Percentiles rank a stretch among this genome's conserved stretches.
These are phyloP conservation scores for Arthrinium phaeospermum DNA, from an alignment of 2,329 filamentous ascomycete species.

Conservation along the genomic window DNA sequence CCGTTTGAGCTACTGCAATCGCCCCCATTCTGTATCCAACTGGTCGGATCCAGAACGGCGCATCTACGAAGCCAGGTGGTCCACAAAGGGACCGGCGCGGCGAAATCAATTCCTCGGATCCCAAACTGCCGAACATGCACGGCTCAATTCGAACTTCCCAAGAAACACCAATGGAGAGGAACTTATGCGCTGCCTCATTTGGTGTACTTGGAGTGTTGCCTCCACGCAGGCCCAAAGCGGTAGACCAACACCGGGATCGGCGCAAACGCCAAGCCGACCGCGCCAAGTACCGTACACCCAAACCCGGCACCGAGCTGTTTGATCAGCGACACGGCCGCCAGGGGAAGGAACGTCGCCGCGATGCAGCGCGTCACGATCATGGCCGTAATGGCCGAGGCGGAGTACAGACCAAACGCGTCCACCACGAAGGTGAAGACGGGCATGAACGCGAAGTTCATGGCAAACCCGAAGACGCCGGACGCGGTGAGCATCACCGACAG, in stretches of 20 bases:
- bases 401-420: conserved; percentile 60
- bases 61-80: not conserved
- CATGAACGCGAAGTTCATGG: conserved; percentile 52
- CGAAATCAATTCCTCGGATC: not conserved
- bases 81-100: not conserved
- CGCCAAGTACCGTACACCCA: conserved; percentile 54
- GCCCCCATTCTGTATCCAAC: not conserved
- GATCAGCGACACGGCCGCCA: conserved; percentile 54
- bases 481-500: conserved; percentile 49
- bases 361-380: conserved; percentile 61
- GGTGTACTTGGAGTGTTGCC: conserved; percentile 56
- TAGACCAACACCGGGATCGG: conserved; percentile 58
- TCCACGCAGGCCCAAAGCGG: conserved; percentile 57
- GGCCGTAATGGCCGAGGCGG: conserved; percentile 62
- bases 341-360: conserved; percentile 61
- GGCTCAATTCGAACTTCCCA: not conserved
- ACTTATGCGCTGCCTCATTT: not conserved
- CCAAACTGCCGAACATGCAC: not conserved
- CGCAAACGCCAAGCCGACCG: conserved; percentile 47
- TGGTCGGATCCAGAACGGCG: not conserved
- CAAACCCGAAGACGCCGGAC: conserved; percentile 51
- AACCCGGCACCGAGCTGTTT: conserved; percentile 56
- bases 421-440: conserved; percentile 62
- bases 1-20: too few relatives aligned
- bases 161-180: not conserved